Evolutionary conservation across 2,329 filamentous ascomycete species (phyloP), one percentile per base, ranked within the genome.

Genomic region (Myriosclerotinia duriaeana): DNA sequence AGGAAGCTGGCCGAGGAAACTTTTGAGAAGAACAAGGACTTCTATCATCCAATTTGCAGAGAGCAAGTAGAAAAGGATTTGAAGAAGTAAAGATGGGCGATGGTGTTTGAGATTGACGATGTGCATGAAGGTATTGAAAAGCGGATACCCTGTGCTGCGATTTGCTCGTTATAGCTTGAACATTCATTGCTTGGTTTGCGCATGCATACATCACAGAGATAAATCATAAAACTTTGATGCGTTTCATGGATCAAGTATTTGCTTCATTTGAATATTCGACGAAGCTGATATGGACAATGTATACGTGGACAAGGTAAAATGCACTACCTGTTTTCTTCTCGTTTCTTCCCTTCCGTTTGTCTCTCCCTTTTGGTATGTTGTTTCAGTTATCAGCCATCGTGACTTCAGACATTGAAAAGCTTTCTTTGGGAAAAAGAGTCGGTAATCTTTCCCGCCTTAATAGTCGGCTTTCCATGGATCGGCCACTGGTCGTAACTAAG

Each of bases 31-130:
- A 89, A 97, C 77, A 90, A 85, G 78, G 89, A 93, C 69, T 98
- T 98, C 76, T 99, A 98, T 77, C 94, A 98, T 76, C 95, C 95
- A 2, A 97, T 98, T 73, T 97, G 93, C 77, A 86, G 87, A 69
- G 86, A 83, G 9, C 90, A 96, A 87, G 87, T 96, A 3, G 90
- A 92, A 79, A 97, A 96, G 83, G 91, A 96, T 78, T 78, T 96
- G 65, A 68, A 67, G 48, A 64, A 62, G 44, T 61, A 53, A 3
- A 40, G 36, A 26, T 3, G 22, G 14, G 30, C 38, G n/a, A 42
- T 20, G 40, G 9, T 42, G 40, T 42, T 12, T 42, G 44, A 48
- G 30, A 5, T 34, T 20, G 44, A 8, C 3, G 17, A 48, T 48
- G 20, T 48, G 20, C 30, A 34, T 34, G 30, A 34, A 34, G 20